Evolutionary conservation across 495 filamentous ascomycete genomes (phyloP), one percentile per base, ranked within the genome.

Genomic region (Hapsidospora chrysogenum): DNA sequence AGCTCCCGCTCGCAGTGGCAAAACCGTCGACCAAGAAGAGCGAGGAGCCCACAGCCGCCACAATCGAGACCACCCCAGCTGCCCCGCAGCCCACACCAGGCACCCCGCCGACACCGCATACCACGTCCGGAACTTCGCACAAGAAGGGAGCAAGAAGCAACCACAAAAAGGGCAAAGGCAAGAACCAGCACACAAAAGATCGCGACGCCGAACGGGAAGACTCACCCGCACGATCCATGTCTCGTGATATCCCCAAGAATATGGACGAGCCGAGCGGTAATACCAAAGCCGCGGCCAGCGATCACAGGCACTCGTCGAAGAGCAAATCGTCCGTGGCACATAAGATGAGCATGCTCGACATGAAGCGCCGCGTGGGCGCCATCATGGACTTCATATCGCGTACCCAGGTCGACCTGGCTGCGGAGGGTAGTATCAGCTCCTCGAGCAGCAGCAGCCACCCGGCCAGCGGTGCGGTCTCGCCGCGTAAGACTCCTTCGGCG

Each of bases 361-460:
- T 95, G 80, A 85, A 83, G 56, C 70, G 80, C 40, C 72, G 81
- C 6, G 85, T 85, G 3, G 72, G 76, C 2, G 76, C 66, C 10
- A 87, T 97, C 36, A 62, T 92, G 11, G 85, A 92, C 28, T 95
- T 81, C 52, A 94, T 97, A 44, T 76, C 80, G 6, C 72, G 81
- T 30, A 87, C 83, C 42, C 87, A 95, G 46, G 65, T 93, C 9
- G 89, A 97, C 50, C 71, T 94, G 60, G 86, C 83, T 0, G 72
- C 58, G 20, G 67, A 72, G 27, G 33, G 20, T 2, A 35, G 33
- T 15, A 25, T 16, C 22, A 17, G 25, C 10, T 36, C 33, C 14
- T 16, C 21, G 9, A 31, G 14, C 16, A 37, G 33, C 37, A 30
- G 26, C 10, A 38, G 35, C 14, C 32, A 28, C n/a, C 20, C 20